Evolutionary conservation across 2,329 filamentous ascomycete species (phyloP).

Genomic region (Cytospora piceicola): DNA sequence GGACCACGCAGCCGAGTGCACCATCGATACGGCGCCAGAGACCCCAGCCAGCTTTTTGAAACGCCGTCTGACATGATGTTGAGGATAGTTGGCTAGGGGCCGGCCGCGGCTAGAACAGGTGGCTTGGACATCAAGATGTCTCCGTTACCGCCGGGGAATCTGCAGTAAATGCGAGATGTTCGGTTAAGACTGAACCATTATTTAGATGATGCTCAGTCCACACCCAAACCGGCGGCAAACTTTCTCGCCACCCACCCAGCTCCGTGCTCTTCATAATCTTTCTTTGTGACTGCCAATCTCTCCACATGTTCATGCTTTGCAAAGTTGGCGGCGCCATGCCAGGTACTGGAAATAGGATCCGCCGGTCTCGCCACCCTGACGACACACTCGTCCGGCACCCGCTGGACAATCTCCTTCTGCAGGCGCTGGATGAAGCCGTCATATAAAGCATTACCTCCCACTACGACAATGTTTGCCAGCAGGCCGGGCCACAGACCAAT

Average conservation of each 20-base stretch:
- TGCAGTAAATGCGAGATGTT: neutral
- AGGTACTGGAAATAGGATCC: conserved; percentile 79
- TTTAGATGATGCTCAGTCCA: conserved; percentile 28
- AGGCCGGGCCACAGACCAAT: conserved; percentile 83
- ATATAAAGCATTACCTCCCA: conserved; percentile 83
- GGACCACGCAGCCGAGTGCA: neutral
- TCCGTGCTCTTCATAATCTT: conserved; percentile 90
- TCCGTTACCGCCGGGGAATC: neutral
- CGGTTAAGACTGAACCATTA: neutral
- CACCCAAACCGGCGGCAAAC: conserved; percentile 55
- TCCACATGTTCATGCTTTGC: conserved; percentile 71
- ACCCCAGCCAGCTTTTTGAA: neutral
- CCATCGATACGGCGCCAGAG: neutral
- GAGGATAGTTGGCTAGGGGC: neutral
- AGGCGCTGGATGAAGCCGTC: conserved; percentile 81
- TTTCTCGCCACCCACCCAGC: conserved; percentile 73
- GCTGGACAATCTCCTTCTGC: conserved; percentile 71
- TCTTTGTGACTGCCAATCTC: conserved; percentile 75
- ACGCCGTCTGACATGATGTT: neutral
- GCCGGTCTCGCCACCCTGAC: conserved; percentile 72
- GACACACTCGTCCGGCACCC: conserved; percentile 75
- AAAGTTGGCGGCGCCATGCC: conserved; percentile 81
- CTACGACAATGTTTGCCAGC: conserved; percentile 83
- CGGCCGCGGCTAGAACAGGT: neutral
- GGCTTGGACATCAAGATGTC: neutral